These are phyloP conservation scores for Porphyra umbilicalis DNA, from an alignment of 31 red algal species.

Conservation along the genomic window DNA sequence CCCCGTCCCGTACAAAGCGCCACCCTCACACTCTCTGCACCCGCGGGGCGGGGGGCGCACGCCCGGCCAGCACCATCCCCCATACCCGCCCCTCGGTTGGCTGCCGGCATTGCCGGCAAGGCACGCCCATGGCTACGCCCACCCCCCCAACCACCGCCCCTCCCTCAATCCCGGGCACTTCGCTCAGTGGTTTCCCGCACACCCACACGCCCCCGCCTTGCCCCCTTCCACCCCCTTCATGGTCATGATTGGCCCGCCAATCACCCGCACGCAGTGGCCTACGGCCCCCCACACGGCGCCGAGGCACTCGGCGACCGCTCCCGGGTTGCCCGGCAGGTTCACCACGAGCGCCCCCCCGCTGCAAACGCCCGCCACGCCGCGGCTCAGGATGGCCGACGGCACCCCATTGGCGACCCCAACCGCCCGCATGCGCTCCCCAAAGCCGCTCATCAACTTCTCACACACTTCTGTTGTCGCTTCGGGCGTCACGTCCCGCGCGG, in stretches of 20 bases:
- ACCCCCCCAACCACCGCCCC: not conserved
- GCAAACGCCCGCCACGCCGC: constrained; percentile 49
- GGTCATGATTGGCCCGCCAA: constrained; percentile 7
- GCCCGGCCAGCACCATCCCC: not conserved
- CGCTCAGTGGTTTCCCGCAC: not conserved
- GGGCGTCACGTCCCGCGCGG: constrained; percentile 67
- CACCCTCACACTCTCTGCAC: not conserved
- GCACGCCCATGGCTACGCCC: not conserved
- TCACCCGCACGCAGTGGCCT: constrained; percentile 31
- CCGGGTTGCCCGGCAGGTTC: constrained; percentile 66
- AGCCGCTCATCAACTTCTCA: constrained; percentile 51
- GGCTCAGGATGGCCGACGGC: constrained; percentile 46
- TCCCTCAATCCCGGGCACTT: not conserved
- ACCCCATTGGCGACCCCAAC: constrained; percentile 25
- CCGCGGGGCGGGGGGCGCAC: not conserved
- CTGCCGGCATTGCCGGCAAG: not conserved
- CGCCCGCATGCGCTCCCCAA: constrained; percentile 60
- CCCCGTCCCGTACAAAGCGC: no score
- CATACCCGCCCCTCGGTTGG: no score
- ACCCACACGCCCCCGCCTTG: not conserved
- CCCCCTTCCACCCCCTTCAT: not conserved
- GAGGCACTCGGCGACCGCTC: constrained; percentile 62
- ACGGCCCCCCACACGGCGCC: constrained; percentile 41
- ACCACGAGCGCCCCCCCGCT: constrained; percentile 32
- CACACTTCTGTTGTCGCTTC: constrained; percentile 65